Percentiles rank a stretch among this genome's conserved stretches.
These are phyloP conservation scores for Platanus orientalis DNA, from an alignment of 164 flowering plant species.

Conservation along the genomic window DNA sequence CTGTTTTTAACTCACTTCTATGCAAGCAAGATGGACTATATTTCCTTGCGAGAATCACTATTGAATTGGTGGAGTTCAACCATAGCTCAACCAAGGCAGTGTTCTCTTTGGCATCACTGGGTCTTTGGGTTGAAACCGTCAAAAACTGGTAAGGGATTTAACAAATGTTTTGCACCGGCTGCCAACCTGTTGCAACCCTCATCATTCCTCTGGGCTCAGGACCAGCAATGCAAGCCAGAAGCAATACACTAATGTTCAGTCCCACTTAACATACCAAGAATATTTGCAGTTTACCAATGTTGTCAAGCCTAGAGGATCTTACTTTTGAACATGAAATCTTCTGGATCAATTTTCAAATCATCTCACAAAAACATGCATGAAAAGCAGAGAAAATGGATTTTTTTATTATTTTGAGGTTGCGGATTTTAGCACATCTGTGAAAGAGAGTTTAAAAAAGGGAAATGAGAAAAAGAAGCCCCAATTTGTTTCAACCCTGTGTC, in stretches of 20 bases:
- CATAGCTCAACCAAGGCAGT: background rate
- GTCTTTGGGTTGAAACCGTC: background rate
- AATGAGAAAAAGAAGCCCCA: no score
- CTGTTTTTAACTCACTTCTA: background rate
- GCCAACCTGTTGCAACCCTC: no score
- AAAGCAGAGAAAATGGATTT: no score
- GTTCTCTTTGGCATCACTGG: background rate
- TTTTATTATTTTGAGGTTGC: background rate
- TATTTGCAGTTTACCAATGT: no score
- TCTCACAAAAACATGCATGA: no score
- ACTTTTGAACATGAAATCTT: no score
- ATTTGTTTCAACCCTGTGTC: background rate
- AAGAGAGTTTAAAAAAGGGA: background rate
- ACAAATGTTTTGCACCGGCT: background rate
- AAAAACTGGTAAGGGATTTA: background rate
- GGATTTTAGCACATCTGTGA: background rate
- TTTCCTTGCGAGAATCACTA: background rate
- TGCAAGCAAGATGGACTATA: background rate
- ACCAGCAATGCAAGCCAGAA: background rate
- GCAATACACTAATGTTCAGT: no score
- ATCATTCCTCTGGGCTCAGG: background rate
- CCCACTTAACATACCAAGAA: no score
- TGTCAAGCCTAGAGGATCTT: no score
- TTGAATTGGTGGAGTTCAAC: background rate
- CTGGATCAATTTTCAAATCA: no score